Base-by-base conservation (phyloP, 2,329 filamentous ascomycete species). In the Leptographium galeiforme region DNA sequence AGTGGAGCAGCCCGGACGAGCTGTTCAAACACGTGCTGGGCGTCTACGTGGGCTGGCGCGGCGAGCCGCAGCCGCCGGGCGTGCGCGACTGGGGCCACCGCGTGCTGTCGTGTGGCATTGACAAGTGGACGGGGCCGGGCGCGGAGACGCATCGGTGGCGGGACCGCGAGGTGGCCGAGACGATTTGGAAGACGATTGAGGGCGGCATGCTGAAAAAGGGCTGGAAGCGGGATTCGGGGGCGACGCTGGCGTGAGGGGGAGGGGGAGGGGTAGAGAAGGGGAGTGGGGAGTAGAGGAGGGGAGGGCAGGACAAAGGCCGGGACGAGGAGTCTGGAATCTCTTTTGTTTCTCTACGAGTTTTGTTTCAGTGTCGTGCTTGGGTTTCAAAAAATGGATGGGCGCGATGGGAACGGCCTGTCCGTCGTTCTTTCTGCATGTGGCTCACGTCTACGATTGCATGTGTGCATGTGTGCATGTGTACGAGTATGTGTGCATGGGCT, bases 91-190 rank as follows among this genome's bases (percentile, higher is more conserved):
- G 91, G 87, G 91, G 93, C 1, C 80, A 91, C 57, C 85, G 87
- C 44, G 90, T 98, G 25, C 70, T 89, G 63, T 81, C 78, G 44
- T 85, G 85, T 51, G 78, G 80, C 49, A 79, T 98, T n/a, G 93
- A 97, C 63, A 85, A 91, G 63, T 95, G 85, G 81, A 83, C 81
- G 43, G 74, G 76, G 32, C 62, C 64, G 1, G 68, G 70, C 33
- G 68, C 73, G 6, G 77, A 81, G 57, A 68, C 71, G 19, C 77
- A 76, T 56, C 73, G 77, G 13, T 97, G 91, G 82, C 77, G 91
- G 61, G 93, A 98, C 69, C 78, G 90, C 50, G 93, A 97, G 72
- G 83, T 94, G 18, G 89, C 96, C 11, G 93, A 97, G 74, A 76
- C 82, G 55, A 88, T 98, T 57, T 98, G 93, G 93, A 86, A 85